Evolutionary conservation across 176 grass and related monocot genomes (phyloP).

Genomic region (Alloteropsis semialata): DNA sequence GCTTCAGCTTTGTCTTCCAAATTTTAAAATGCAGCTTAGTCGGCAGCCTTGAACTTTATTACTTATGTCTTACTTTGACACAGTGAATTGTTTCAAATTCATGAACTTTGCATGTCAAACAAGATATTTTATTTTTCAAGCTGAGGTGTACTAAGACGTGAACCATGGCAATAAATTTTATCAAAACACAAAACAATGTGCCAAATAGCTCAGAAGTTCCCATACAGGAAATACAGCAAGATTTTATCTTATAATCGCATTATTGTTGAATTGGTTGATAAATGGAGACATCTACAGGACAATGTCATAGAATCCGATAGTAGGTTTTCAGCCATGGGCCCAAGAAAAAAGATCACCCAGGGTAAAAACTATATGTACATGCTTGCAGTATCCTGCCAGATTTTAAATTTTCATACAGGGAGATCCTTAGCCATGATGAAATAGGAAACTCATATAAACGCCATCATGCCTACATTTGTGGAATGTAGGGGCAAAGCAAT

Average conservation of each 20-base stretch:
- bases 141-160: background rate
- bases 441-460: background rate
- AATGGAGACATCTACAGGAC: background rate
- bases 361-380: background rate
- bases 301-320: background rate
- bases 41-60: background rate
- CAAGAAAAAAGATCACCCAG: background rate
- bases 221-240: background rate
- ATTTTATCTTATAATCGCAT: background rate
- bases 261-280: background rate
- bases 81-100: background rate
- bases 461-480: background rate
- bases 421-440: background rate
- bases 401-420: background rate
- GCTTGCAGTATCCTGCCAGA: background rate
- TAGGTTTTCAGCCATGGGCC: background rate
- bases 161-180: background rate
- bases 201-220: background rate
- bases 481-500: background rate
- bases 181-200: conserved; percentile 1
- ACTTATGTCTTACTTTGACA: background rate
- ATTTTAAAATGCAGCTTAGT: background rate
- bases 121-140: background rate
- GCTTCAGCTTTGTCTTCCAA: background rate
- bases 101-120: background rate